Evolutionary conservation across 352 stramenopile species (phyloP).

Genomic region (Globisporangium perplexum): DNA sequence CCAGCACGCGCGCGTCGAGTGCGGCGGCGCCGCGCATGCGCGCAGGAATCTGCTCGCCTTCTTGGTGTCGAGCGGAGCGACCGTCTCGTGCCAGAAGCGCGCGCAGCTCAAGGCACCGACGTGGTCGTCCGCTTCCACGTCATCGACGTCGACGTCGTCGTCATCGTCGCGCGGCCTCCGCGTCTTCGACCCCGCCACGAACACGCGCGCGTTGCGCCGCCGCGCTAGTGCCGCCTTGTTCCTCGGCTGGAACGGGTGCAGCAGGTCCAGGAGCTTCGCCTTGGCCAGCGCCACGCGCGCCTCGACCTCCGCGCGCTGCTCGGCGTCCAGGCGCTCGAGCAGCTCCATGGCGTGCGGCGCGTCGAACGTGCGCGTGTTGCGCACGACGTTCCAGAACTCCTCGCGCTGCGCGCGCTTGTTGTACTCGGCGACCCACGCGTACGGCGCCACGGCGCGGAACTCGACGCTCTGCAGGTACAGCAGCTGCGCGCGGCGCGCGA

Average conservation of each 20-base stretch:
- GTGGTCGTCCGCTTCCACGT: slow-evolving; percentile 4
- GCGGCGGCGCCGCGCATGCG: slow-evolving; percentile 17
- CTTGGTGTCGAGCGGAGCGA: slow-evolving; percentile 29
- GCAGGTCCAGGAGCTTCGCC: slow-evolving; percentile 40
- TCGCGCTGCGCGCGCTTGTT: slow-evolving; percentile 42
- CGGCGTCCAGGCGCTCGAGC: slow-evolving; percentile 54
- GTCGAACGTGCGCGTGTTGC: slow-evolving; percentile 48
- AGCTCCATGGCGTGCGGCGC: slow-evolving; percentile 47
- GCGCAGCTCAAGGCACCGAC: slow-evolving; percentile 37
- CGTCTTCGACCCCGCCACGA: slow-evolving; percentile 8
- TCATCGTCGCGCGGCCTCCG: neutral
- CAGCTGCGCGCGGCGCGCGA: slow-evolving; percentile 33
- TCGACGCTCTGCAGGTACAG: slow-evolving; percentile 63
- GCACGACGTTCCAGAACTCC: slow-evolving; percentile 77
- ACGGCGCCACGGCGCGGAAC: slow-evolving; percentile 60
- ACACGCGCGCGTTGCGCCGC: slow-evolving; percentile 45
- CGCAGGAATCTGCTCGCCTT: slow-evolving; percentile 29
- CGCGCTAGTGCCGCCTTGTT: slow-evolving; percentile 33
- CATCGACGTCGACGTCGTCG: neutral
- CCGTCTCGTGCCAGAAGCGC: slow-evolving; percentile 58
- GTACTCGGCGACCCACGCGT: slow-evolving; percentile 62
- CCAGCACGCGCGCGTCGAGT: slow-evolving; percentile 34
- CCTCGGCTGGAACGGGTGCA: slow-evolving; percentile 48
- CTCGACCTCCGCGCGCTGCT: slow-evolving; percentile 44
- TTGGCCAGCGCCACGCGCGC: slow-evolving; percentile 47